phyloP scores from a whole-genome alignment of 305 asterid genomes.

The Stenogyne calaminthoides region DNA sequence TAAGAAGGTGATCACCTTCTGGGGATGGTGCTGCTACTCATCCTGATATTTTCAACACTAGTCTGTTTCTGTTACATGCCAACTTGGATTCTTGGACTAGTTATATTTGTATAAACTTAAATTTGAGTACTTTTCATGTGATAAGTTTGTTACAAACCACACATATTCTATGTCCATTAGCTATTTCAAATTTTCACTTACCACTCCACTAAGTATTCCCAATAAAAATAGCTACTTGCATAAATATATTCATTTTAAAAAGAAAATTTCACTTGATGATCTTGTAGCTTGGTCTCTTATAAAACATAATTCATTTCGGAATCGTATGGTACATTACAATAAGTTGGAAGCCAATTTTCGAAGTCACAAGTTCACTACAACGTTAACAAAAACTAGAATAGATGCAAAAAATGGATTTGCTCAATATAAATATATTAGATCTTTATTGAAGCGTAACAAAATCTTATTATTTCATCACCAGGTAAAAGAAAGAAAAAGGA shows the following conservation, averaged over 20 bases:
- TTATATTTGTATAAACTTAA: background rate
- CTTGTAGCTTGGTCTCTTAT: too few relatives aligned
- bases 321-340: too few relatives aligned
- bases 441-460: too few relatives aligned
- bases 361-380: too few relatives aligned
- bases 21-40: background rate
- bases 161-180: background rate
- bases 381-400: too few relatives aligned
- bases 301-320: too few relatives aligned
- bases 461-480: background rate
- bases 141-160: background rate
- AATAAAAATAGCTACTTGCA: background rate
- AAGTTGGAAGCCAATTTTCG: too few relatives aligned
- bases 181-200: background rate
- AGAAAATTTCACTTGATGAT: background rate
- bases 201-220: background rate
- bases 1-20: background rate
- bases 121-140: background rate
- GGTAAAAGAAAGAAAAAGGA: background rate
- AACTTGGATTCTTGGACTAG: background rate
- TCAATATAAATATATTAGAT: too few relatives aligned
- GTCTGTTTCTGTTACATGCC: too few relatives aligned
- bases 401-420: too few relatives aligned
- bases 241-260: too few relatives aligned
- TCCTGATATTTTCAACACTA: background rate